These are phyloP conservation scores for Candida methanosorbosa DNA, from an alignment of 805 yeast genomes.

Conservation along the genomic window DNA sequence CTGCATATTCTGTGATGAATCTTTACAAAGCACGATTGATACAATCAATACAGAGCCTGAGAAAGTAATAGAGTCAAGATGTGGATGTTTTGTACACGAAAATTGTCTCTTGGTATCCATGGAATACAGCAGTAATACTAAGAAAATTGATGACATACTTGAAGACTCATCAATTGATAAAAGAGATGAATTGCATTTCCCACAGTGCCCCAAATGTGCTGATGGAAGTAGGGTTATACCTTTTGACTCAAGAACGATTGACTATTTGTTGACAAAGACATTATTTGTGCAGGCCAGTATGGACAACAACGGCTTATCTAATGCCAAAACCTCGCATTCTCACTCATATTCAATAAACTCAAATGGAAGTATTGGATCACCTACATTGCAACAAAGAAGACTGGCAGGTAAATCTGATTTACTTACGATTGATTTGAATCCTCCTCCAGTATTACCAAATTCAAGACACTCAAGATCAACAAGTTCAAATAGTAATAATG, in stretches of 20 bases:
- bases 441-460: too few species aligned
- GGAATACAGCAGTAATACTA: slow-evolving; percentile 13
- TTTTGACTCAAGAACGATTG: slow-evolving; percentile 6
- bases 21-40: slow-evolving; percentile 33
- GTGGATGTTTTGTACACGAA: slow-evolving; percentile 52
- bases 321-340: too few species aligned
- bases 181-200: slow-evolving; percentile 13
- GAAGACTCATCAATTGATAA: too few species aligned
- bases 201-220: slow-evolving; percentile 17
- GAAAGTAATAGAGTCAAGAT: slow-evolving; percentile 36
- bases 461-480: too few species aligned
- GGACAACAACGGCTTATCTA: too few species aligned
- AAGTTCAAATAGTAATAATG: slow-evolving; percentile 1
- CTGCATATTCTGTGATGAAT: slow-evolving; percentile 40
- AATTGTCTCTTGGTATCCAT: slow-evolving; percentile 42
- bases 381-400: slow-evolving; percentile 1
- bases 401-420: not conserved
- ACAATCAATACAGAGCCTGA: slow-evolving; percentile 25
- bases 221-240: slow-evolving; percentile 15
- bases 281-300: too few species aligned
- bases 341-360: too few species aligned
- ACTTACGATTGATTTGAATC: not conserved
- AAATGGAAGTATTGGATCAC: not conserved
- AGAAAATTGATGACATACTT: too few species aligned
- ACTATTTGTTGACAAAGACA: slow-evolving; percentile 12